Evolutionary conservation across 306 rosid species (phyloP).

Genomic region (Mimosa pudica): DNA sequence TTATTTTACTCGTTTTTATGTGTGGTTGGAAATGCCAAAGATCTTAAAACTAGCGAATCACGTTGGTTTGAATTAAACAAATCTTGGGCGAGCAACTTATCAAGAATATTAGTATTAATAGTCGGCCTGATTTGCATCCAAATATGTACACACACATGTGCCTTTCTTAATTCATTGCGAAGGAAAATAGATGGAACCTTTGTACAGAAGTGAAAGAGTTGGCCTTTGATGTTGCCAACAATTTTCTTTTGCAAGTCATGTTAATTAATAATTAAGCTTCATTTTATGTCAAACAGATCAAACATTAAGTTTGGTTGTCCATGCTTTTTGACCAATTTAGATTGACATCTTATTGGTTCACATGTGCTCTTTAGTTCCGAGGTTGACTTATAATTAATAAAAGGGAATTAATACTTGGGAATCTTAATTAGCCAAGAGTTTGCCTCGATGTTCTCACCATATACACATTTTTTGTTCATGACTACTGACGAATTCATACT

Average conservation of each 20-base stretch:
- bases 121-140: background rate
- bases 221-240: background rate
- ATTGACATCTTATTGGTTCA: constrained; percentile 28
- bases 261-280: background rate
- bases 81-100: constrained; percentile 28
- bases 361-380: constrained; percentile 50
- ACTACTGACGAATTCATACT: background rate
- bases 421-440: constrained; percentile 32
- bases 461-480: background rate
- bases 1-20: constrained; percentile 13
- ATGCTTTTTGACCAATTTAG: constrained; percentile 34
- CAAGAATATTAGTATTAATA: background rate
- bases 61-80: constrained; percentile 30
- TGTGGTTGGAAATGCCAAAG: constrained; percentile 44
- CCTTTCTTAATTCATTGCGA: background rate
- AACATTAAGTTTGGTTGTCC: constrained; percentile 1
- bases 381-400: constrained; percentile 52
- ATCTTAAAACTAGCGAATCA: constrained; percentile 18
- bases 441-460: constrained; percentile 22
- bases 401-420: constrained; percentile 42
- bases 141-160: background rate
- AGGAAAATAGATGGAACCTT: constrained; percentile 19
- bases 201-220: background rate
- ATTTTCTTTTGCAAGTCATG: background rate
- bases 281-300: constrained; percentile 14